A percentile compares a stretch with the other conserved stretches of the same genome.
phyloP scores from a whole-genome alignment of 2,329 filamentous ascomycete genomes.

The Myotisia sp. region DNA sequence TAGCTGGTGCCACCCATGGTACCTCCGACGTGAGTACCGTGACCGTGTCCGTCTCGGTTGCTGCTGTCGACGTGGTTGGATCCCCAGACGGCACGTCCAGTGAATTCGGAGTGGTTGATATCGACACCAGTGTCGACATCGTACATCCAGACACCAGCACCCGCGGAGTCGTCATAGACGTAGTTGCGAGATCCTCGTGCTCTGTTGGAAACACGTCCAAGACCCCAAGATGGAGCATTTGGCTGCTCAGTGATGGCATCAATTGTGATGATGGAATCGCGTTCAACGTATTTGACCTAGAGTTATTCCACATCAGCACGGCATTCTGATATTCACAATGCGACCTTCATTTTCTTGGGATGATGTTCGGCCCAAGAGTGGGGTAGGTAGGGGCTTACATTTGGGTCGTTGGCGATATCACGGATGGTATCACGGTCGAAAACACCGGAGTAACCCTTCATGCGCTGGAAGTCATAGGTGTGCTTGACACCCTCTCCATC shows the following conservation, averaged over 20 bases:
- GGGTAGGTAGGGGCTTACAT: constrained; percentile 4
- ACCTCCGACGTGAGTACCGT: constrained; percentile 28
- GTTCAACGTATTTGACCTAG: constrained; percentile 11
- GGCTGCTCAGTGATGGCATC: constrained; percentile 11
- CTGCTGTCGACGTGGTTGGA: constrained; percentile 20
- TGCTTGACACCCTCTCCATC: constrained; percentile 2
- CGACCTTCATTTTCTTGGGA: constrained; percentile 1
- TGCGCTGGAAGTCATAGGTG: constrained; percentile 2
- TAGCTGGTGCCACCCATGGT: constrained; percentile 23
- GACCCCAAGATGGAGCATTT: constrained; percentile 21
- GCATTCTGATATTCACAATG: background rate
- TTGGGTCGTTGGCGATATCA: constrained; percentile 7
- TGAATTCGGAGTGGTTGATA: constrained; percentile 23
- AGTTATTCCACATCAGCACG: constrained; percentile 15
- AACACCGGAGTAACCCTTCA: constrained; percentile 6
- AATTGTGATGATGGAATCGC: constrained; percentile 4
- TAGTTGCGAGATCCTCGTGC: constrained; percentile 17
- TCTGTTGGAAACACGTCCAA: constrained; percentile 22
- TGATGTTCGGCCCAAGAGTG: background rate
- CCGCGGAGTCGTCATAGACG: constrained; percentile 24
- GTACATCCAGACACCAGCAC: constrained; percentile 23
- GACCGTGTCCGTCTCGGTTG: constrained; percentile 18
- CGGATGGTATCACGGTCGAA: constrained; percentile 7
- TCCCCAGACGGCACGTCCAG: constrained; percentile 23
- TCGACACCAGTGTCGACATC: constrained; percentile 28